Percentiles rank a stretch among this genome's conserved stretches.
phyloP scores from a whole-genome alignment of 495 filamentous ascomycete species.

The Neurospora terricola region DNA sequence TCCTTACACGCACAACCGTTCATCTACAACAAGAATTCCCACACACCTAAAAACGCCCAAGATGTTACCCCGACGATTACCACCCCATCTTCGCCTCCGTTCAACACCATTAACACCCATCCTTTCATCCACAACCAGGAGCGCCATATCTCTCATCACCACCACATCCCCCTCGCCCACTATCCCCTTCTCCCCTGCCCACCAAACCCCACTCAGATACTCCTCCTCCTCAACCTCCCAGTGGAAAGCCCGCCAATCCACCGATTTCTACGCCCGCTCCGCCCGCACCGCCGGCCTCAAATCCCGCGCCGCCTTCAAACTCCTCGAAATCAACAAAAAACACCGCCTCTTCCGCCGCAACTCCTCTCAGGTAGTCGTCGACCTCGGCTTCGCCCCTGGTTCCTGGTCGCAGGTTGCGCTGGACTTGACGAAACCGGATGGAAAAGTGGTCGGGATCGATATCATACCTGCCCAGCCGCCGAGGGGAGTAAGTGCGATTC shows the following conservation, averaged over 20 bases:
- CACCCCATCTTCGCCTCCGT: not conserved
- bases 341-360: constrained; percentile 58
- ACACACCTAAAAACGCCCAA: not conserved
- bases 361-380: constrained; percentile 73
- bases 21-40: not conserved
- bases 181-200: constrained; percentile 18
- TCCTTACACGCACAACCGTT: not conserved
- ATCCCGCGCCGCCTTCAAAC: constrained; percentile 86
- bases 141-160: not conserved
- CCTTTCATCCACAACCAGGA: not conserved
- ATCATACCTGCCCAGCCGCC: constrained; percentile 87
- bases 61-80: not conserved
- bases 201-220: not conserved
- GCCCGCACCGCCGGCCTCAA: constrained; percentile 70
- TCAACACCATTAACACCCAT: not conserved
- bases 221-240: constrained; percentile 56
- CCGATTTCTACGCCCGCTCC: constrained; percentile 57
- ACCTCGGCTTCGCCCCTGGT: constrained; percentile 88
- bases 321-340: constrained; percentile 77
- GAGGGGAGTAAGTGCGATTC: constrained; percentile 78
- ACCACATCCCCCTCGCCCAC: not conserved
- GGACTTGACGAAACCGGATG: constrained; percentile 60
- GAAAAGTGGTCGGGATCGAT: constrained; percentile 82
- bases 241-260: constrained; percentile 71
- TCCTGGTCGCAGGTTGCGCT: constrained; percentile 96